Percentiles rank a stretch among this genome's conserved stretches.
These are phyloP conservation scores for Kwoniella sp. DNA, from an alignment of 768 basidiomycete genomes.

Conservation along the genomic window DNA sequence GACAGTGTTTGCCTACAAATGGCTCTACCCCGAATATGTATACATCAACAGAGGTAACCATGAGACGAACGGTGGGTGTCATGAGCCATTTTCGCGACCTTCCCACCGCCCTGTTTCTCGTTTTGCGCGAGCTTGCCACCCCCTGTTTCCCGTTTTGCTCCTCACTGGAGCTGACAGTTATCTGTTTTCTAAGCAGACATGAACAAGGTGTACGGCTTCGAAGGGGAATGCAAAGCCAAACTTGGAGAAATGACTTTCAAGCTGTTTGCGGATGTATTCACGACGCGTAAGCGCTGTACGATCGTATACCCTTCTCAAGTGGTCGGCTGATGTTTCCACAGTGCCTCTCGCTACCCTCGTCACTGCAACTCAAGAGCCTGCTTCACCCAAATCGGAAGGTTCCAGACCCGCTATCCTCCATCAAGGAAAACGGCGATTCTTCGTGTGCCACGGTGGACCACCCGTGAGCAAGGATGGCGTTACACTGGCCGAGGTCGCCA, in stretches of 20 bases:
- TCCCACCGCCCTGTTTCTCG: no score
- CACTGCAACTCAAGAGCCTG: constrained; percentile 64
- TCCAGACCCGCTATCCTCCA: constrained; percentile 69
- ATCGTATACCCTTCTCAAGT: neutral
- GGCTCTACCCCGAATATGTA: constrained; percentile 87
- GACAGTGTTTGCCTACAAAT: constrained; percentile 93
- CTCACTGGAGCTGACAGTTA: no score
- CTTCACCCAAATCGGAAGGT: constrained; percentile 58
- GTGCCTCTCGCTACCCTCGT: constrained; percentile 89
- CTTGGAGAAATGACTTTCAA: constrained; percentile 95
- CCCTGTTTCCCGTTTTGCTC: no score
- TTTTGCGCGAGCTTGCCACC: no score
- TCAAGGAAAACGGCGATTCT: constrained; percentile 78
- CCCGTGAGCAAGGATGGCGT: constrained; percentile 93
- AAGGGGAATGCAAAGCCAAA: constrained; percentile 92
- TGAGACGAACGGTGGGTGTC: constrained; percentile 51
- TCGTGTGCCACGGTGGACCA: constrained; percentile 87
- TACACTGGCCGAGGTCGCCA: constrained; percentile 88
- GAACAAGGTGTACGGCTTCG: constrained; percentile 65
- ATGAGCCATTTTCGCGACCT: no score
- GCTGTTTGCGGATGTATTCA: constrained; percentile 94
- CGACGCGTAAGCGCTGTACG: constrained; percentile 64
- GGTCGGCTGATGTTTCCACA: neutral
- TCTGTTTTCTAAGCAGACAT: constrained; percentile 63
- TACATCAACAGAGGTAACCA: constrained; percentile 97